Evolutionary conservation across 805 yeast genomes (phyloP), one percentile per base, ranked within the genome.

Genomic region (Debaryomyces maramus): DNA sequence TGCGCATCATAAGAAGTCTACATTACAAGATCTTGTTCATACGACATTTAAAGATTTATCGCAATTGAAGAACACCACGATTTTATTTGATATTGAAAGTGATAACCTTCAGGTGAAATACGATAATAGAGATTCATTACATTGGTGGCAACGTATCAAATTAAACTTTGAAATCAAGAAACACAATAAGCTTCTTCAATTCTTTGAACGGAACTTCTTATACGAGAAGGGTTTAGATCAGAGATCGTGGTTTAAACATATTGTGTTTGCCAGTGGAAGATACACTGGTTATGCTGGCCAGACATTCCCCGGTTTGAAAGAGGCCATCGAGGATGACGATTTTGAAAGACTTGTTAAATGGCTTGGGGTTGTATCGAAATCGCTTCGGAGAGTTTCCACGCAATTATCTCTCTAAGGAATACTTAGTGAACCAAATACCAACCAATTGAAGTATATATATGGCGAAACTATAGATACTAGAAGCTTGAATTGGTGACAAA

Each of bases 191-290:
- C 48, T 61, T 31, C 46, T 60, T 36, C 67, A 68, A 45, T 70
- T 73, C 40, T 60, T 82, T 20, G 86, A 83, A 54, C 64, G 80
- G 41, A 55, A 77, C 51, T 81, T 81, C 50, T 53, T 81, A 20
- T 57, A 72, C 40, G 58, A 60, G 7, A 50, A 66, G 10, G 80
- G 85, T 0, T 61, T 81, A 22, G 50, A 62, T 21, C 67, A 67
- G 23, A 66, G 88, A 47, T 58, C 59, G 5, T 81, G 85, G 83
- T 76, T 80, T 67, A 81, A 73, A 53, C 88, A 83, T 59, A 65
- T 80, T 19, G 63, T 83, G 0, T 80, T 70, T 56, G 85, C 85
- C 3, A 81, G 87, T 6, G 75, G 79, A 35, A 63, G 75, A 44
- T 62, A 48, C 21, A 65, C 74, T 10, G 86, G 85, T 0, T 66